phyloP scores from a whole-genome alignment of 805 yeast species.

The Candida odintsovae region DNA sequence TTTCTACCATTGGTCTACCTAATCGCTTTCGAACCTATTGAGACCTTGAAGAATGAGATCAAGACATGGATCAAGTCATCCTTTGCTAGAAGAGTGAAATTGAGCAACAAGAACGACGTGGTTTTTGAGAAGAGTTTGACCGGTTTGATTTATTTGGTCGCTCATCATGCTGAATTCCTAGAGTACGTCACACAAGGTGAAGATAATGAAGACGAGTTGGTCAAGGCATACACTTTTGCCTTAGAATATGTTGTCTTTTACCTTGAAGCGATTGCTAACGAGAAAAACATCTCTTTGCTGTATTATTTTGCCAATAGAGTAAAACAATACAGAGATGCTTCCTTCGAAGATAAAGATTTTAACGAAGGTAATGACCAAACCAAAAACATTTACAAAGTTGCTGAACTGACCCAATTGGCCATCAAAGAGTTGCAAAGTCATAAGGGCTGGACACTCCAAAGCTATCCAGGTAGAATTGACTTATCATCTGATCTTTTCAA shows the following conservation, averaged over 20 bases:
- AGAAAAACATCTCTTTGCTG: slow-evolving; percentile 64
- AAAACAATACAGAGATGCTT: slow-evolving; percentile 67
- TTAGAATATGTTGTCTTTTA: slow-evolving; percentile 56
- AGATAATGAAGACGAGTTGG: slow-evolving; percentile 19
- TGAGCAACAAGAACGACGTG: slow-evolving; percentile 32
- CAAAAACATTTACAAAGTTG: slow-evolving; percentile 50
- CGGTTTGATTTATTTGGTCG: slow-evolving; percentile 60
- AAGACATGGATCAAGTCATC: slow-evolving; percentile 70
- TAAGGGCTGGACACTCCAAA: slow-evolving; percentile 63
- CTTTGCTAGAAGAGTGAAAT: slow-evolving; percentile 25
- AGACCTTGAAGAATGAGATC: slow-evolving; percentile 40
- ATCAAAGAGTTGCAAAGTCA: slow-evolving; percentile 51
- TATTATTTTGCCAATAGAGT: slow-evolving; percentile 74
- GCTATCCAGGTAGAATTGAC: slow-evolving; percentile 77
- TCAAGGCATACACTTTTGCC: slow-evolving; percentile 47
- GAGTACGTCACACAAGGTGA: slow-evolving; percentile 31
- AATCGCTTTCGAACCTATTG: slow-evolving; percentile 70
- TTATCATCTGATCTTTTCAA: slow-evolving; percentile 65
- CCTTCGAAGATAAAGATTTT: slow-evolving; percentile 30
- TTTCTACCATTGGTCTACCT: slow-evolving; percentile 66
- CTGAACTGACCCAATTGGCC: slow-evolving; percentile 69
- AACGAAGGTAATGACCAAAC: slow-evolving; percentile 23
- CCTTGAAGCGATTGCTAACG: slow-evolving; percentile 52
- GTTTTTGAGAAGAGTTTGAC: slow-evolving; percentile 62
- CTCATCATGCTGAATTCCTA: slow-evolving; percentile 68